phyloP scores from a whole-genome alignment of 176 grass and related monocot genomes.

The Panicum miliaceum region DNA sequence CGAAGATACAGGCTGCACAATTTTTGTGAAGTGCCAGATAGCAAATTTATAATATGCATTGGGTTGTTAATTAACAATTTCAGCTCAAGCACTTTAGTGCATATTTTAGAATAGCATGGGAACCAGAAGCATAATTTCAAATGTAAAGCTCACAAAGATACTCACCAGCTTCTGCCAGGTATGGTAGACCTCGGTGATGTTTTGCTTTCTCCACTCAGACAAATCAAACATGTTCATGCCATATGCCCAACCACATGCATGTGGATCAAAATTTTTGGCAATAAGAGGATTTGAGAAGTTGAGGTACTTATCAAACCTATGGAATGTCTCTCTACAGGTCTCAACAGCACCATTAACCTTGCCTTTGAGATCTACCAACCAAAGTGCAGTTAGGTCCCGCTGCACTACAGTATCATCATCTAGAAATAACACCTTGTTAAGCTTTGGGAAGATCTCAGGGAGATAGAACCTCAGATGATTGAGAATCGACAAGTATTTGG shows the following conservation, averaged over 20 bases:
- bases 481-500: conserved; percentile 92
- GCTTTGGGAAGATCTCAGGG: conserved; percentile 87
- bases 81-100: background rate
- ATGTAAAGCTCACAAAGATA: conserved; percentile 15
- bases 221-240: conserved; percentile 98
- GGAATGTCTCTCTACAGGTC: conserved; percentile 83
- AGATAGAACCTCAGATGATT: conserved; percentile 98
- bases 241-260: conserved; percentile 84
- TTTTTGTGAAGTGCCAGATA: background rate
- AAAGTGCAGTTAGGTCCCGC: conserved; percentile 71
- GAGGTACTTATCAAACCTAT: conserved; percentile 86
- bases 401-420: conserved; percentile 92
- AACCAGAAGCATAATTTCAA: background rate
- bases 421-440: conserved; percentile 85
- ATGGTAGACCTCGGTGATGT: conserved; percentile 83
- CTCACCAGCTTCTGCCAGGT: conserved; percentile 88
- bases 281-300: conserved; percentile 96
- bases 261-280: conserved; percentile 75
- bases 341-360: conserved; percentile 94
- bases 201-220: conserved; percentile 93
- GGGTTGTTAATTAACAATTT: background rate
- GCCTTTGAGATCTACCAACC: conserved; percentile 80
- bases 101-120: conserved; percentile 2
- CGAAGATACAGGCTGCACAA: background rate
- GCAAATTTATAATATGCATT: conserved; percentile 1